phyloP scores from a whole-genome alignment of 129 eudicot genomes.

The Tanacetum coccineum region DNA sequence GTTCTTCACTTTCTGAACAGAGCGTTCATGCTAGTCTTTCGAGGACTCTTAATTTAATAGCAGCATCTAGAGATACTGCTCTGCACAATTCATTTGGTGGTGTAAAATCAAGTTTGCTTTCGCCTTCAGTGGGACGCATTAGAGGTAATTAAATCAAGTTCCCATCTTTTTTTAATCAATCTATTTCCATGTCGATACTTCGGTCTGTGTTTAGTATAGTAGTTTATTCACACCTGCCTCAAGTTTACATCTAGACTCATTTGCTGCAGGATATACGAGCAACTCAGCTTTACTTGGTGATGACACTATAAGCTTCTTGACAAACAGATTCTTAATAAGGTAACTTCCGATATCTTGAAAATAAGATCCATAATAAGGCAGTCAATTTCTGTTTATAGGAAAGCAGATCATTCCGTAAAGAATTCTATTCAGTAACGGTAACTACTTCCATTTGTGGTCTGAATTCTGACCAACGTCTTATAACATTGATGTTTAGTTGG shows the following conservation, averaged over 20 bases:
- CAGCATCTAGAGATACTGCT: conserved; percentile 32
- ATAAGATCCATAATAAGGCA: conserved; percentile 15
- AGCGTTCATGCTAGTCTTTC: conserved; percentile 38
- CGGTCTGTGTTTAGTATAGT: too few species aligned
- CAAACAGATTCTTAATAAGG: conserved; percentile 39
- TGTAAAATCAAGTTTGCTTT: conserved; percentile 23
- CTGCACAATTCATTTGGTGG: conserved; percentile 13
- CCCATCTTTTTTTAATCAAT: conserved; percentile 2
- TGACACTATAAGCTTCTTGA: conserved; percentile 21
- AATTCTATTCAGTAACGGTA: too few species aligned
- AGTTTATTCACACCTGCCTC: too few species aligned
- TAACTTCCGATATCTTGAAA: conserved; percentile 19
- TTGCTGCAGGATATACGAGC: conserved; percentile 35
- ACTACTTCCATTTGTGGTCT: too few species aligned
- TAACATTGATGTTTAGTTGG: too few species aligned
- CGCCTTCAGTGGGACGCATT: conserved; percentile 25
- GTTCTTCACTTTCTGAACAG: conserved; percentile 30
- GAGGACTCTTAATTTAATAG: conserved; percentile 33
- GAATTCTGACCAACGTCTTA: too few species aligned
- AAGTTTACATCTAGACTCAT: conserved; percentile 10
- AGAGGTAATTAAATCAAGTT: conserved; percentile 36
- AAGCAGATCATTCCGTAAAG: too few species aligned
- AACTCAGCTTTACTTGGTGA: conserved; percentile 25
- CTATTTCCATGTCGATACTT: neutral
- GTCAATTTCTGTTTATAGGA: conserved; percentile 17